Percentiles rank a stretch among this genome's conserved stretches.
phyloP scores from a whole-genome alignment of 1,284 basidiomycete genomes.

The Boletus sp. region DNA sequence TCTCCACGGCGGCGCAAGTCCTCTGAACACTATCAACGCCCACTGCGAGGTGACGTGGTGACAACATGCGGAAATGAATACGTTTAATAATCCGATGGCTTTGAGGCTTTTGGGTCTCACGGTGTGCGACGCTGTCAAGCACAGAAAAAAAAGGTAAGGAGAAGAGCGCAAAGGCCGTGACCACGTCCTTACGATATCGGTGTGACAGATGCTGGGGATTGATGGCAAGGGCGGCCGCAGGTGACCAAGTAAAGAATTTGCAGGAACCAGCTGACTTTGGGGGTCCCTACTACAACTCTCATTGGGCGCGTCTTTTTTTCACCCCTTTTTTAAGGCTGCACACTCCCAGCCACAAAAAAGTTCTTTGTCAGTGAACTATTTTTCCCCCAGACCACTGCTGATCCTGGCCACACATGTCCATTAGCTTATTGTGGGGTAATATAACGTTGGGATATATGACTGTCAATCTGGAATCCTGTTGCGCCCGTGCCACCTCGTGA shows the following conservation, averaged over 20 bases:
- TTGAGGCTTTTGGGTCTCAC: conserved; percentile 12
- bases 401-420: conserved; percentile 17
- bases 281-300: neutral
- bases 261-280: conserved; percentile 6
- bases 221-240: conserved; percentile 5
- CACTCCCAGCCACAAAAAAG: neutral
- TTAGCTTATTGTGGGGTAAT: conserved; percentile 28
- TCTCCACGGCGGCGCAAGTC: conserved; percentile 7
- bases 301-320: neutral
- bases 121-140: conserved; percentile 1
- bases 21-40: conserved; percentile 3
- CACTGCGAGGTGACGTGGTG: neutral
- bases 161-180: neutral
- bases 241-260: conserved; percentile 10
- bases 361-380: neutral
- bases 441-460: conserved; percentile 19
- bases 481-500: conserved; percentile 19
- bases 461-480: conserved; percentile 20
- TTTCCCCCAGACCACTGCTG: conserved; percentile 3
- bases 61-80: conserved; percentile 15
- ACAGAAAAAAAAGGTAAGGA: neutral
- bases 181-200: conserved; percentile 11
- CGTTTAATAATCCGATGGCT: conserved; percentile 12
- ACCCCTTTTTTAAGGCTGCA: neutral
- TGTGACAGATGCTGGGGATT: conserved; percentile 10